Evolutionary conservation across 371 early-diverging fungal species (phyloP).

Genomic region (Syncephalastrum racemosum): DNA sequence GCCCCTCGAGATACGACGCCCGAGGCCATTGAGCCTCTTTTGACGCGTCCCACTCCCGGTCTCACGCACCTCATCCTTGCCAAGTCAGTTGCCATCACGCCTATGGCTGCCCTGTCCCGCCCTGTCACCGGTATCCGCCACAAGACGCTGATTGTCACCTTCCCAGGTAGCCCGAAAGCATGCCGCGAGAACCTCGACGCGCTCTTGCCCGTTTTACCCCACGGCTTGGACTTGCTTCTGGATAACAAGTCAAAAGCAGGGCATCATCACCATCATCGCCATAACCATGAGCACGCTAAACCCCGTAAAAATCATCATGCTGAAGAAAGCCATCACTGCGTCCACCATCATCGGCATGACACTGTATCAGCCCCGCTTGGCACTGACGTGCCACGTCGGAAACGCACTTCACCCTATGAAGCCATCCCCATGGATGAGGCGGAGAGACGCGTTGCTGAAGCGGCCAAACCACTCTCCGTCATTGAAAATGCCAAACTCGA

Average conservation of each 20-base stretch:
- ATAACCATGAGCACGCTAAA: not conserved
- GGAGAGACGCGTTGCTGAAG: conserved; percentile 47
- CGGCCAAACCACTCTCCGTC: conserved; percentile 33
- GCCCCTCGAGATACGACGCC: conserved; percentile 86
- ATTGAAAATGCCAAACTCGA: conserved; percentile 6
- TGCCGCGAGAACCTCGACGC: conserved; percentile 79
- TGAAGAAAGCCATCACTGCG: conserved; percentile 41
- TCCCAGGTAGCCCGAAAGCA: conserved; percentile 90
- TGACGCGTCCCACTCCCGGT: conserved; percentile 72
- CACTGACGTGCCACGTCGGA: conserved; percentile 58
- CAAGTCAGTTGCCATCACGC: conserved; percentile 74
- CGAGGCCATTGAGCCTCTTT: conserved; percentile 76
- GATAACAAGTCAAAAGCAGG: not conserved
- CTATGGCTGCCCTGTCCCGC: conserved; percentile 86
- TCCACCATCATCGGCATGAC: conserved; percentile 24
- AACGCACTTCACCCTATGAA: conserved; percentile 81
- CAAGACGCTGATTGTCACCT: conserved; percentile 70
- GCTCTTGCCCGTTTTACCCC: conserved; percentile 69
- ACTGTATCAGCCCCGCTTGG: conserved; percentile 18
- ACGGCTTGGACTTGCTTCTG: conserved; percentile 73
- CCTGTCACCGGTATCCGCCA: conserved; percentile 81
- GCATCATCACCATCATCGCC: conserved; percentile 19
- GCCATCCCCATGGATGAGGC: conserved; percentile 76
- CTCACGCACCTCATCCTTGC: conserved; percentile 76
- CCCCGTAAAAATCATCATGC: conserved; percentile 17